A percentile compares a stretch with the other conserved stretches of the same genome.
These are phyloP conservation scores for Dactylonectria estremocensis DNA, from an alignment of 2,329 filamentous ascomycete genomes.

Conservation along the genomic window DNA sequence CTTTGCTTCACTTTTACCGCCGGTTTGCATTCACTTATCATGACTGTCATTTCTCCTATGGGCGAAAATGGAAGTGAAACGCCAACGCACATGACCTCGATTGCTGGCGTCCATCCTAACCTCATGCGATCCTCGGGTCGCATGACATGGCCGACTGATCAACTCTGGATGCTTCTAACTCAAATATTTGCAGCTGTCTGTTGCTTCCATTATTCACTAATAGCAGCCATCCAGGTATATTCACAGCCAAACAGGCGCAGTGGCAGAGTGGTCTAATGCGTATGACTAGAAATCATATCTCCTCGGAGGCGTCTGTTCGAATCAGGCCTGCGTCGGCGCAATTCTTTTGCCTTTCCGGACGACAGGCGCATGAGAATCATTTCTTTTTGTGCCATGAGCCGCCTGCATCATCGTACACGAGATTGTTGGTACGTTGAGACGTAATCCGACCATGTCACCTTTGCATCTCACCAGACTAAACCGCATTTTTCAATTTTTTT, in stretches of 20 bases:
- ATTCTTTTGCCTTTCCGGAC: conserved; percentile 20
- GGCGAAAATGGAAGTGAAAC: not conserved
- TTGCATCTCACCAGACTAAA: too few species aligned
- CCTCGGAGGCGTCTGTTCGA: conserved; percentile 54
- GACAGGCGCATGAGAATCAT: not conserved
- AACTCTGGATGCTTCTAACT: not conserved
- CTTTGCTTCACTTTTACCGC: not conserved
- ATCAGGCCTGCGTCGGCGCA: conserved; percentile 51
- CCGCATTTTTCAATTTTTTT: too few species aligned
- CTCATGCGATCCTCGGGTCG: not conserved
- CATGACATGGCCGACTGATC: conserved; percentile 1
- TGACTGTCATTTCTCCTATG: not conserved
- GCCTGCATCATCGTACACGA: not conserved
- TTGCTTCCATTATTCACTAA: not conserved
- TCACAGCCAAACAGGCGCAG: conserved; percentile 40
- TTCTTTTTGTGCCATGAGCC: not conserved
- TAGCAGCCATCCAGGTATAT: not conserved
- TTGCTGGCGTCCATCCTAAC: not conserved
- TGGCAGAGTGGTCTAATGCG: conserved; percentile 54
- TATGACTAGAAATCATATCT: conserved; percentile 54
- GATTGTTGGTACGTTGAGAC: too few species aligned
- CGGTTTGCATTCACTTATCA: not conserved
- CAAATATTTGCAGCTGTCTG: too few species aligned
- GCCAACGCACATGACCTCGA: not conserved
- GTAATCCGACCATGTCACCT: too few species aligned